Conservation (phyloP, 768 basidiomycete species). For the Stropharia rugosoannulata region DNA sequence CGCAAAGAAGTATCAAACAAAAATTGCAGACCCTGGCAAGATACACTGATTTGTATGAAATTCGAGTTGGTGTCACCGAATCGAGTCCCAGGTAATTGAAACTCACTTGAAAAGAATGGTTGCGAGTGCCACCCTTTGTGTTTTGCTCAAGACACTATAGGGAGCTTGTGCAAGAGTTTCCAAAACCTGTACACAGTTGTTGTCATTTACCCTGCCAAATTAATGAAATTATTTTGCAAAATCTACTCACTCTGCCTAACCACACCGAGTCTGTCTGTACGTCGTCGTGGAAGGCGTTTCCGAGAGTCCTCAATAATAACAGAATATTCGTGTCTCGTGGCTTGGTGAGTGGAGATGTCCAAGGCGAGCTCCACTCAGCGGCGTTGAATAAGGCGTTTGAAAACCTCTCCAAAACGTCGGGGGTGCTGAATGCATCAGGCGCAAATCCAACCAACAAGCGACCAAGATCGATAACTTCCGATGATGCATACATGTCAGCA, state of each 20-base stretch:
- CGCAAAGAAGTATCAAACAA: conserved; percentile 39
- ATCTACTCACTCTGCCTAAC: conserved; percentile 45
- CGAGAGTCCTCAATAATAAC: conserved; percentile 73
- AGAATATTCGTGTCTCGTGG: conserved; percentile 82
- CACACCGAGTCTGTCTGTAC: conserved; percentile 36
- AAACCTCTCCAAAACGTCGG: conserved; percentile 48
- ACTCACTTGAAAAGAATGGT: conserved; percentile 89
- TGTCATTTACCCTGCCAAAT: background rate
- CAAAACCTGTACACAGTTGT: conserved; percentile 47
- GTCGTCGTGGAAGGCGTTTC: conserved; percentile 74
- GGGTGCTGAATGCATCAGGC: conserved; percentile 44
- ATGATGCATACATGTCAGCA: background rate
- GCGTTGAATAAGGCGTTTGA: conserved; percentile 65
- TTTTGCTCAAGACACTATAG: conserved; percentile 60
- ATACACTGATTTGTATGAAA: conserved; percentile 48
- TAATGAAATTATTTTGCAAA: background rate
- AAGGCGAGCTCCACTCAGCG: conserved; percentile 61
- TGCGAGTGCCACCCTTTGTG: conserved; percentile 73
- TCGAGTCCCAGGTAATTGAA: background rate
- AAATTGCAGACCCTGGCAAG: conserved; percentile 52
- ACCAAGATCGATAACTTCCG: conserved; percentile 79
- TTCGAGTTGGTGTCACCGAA: background rate
- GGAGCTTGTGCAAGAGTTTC: conserved; percentile 48
- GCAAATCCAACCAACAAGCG: conserved; percentile 72
- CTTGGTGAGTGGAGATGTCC: conserved; percentile 60